Percentiles rank a stretch among this genome's conserved stretches.
Evolutionary conservation across 2,329 filamentous ascomycete species (phyloP).

Genomic region (Hypocrella siamensis): DNA sequence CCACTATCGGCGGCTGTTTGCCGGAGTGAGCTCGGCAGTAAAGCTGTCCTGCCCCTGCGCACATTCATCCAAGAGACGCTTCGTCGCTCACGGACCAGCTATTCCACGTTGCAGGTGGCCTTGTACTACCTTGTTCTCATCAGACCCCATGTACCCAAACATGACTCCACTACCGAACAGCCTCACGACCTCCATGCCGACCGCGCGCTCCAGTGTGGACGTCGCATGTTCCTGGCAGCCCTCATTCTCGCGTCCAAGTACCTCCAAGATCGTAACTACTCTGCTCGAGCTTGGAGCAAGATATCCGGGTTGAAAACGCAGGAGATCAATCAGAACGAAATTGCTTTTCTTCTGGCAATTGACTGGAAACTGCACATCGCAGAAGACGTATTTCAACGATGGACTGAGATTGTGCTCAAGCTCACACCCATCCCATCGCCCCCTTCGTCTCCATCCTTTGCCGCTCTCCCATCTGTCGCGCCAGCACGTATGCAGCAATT

Average conservation of each 20-base stretch:
- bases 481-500: conserved; percentile 29
- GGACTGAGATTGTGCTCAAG: conserved; percentile 84
- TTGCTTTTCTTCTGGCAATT: conserved; percentile 77
- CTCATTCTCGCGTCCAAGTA: conserved; percentile 96
- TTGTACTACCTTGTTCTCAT: conserved; percentile 93
- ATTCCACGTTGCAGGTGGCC: conserved; percentile 92
- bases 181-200: conserved; percentile 53
- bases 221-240: conserved; percentile 92
- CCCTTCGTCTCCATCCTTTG: conserved; percentile 48
- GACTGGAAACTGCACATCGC: conserved; percentile 93
- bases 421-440: no score
- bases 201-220: conserved; percentile 82
- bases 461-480: conserved; percentile 33
- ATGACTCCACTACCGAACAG: conserved; percentile 79
- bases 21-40: conserved; percentile 54
- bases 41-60: conserved; percentile 72
- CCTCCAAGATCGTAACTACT: conserved; percentile 94
- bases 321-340: conserved; percentile 96
- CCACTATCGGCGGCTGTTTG: conserved; percentile 71
- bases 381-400: conserved; percentile 75
- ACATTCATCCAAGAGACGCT: conserved; percentile 97
- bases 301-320: conserved; percentile 88
- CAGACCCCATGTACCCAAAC: conserved; percentile 71
- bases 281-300: conserved; percentile 94
- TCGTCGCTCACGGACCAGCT: conserved; percentile 86